Percentiles rank a stretch among this genome's conserved stretches.
These are phyloP conservation scores for Gossypium lobatum DNA, from an alignment of 441 rosid species.

Conservation along the genomic window DNA sequence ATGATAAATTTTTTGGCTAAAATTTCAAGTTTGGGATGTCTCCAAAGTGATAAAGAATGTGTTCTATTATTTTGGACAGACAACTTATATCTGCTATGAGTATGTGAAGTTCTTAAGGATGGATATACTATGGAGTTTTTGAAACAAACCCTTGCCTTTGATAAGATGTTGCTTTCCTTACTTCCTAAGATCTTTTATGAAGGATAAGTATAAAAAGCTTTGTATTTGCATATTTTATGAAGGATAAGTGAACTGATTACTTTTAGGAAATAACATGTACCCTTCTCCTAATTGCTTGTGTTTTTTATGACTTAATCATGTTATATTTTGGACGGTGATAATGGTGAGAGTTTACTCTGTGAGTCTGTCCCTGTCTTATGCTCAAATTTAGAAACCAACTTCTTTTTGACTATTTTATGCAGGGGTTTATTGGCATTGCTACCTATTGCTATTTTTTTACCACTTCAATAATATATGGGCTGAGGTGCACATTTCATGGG, in stretches of 20 bases:
- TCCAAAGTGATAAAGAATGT: background rate
- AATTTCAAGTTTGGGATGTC: background rate
- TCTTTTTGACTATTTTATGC: slow-evolving; percentile 21
- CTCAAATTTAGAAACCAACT: background rate
- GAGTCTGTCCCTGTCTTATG: background rate
- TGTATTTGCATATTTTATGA: background rate
- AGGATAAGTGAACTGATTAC: background rate
- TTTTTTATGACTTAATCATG: background rate
- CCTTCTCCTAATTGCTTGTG: background rate
- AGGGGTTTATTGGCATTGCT: slow-evolving; percentile 22
- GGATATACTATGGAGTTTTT: background rate
- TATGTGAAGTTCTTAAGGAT: background rate
- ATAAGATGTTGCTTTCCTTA: background rate
- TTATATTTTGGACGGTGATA: background rate
- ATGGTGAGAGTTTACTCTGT: background rate
- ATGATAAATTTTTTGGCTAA: background rate
- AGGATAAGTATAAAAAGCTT: background rate
- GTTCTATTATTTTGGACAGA: background rate
- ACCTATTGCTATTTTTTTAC: slow-evolving; percentile 10
- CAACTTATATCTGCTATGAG: background rate
- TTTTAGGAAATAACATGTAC: background rate
- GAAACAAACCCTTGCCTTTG: background rate
- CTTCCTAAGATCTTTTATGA: background rate
- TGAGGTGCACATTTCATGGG: slow-evolving; percentile 76
- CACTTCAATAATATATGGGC: slow-evolving; percentile 46